Conservation (phyloP, 495 filamentous ascomycete genomes). For the Podospora appendiculata region DNA sequence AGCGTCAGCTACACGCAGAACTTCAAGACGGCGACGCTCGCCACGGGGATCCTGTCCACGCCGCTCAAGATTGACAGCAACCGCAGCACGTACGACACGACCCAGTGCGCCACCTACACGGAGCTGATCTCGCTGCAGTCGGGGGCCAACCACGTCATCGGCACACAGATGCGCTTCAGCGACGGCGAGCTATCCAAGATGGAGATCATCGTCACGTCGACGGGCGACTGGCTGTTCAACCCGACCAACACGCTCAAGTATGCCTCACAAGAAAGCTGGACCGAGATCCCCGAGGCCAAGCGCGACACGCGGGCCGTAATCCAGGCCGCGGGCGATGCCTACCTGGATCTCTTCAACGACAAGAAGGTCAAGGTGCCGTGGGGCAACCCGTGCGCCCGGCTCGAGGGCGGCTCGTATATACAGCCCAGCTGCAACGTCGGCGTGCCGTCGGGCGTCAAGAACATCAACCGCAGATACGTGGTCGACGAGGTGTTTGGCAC, state of each 20-base stretch:
- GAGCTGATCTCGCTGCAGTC: slow-evolving; percentile 38
- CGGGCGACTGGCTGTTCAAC: slow-evolving; percentile 43
- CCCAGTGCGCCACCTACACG: slow-evolving; percentile 39
- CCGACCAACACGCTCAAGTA: slow-evolving; percentile 37
- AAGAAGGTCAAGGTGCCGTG: slow-evolving; percentile 34
- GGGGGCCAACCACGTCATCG: slow-evolving; percentile 40
- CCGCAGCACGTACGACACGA: slow-evolving; percentile 40
- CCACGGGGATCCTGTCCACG: slow-evolving; percentile 31
- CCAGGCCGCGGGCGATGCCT: slow-evolving; percentile 39
- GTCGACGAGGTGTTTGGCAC: slow-evolving; percentile 30
- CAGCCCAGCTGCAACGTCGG: slow-evolving; percentile 30
- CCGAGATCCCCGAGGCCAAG: slow-evolving; percentile 32
- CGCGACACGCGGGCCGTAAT: slow-evolving; percentile 30
- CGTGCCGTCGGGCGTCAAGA: slow-evolving; percentile 26
- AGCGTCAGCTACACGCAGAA: slow-evolving; percentile 27
- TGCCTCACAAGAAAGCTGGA: slow-evolving; percentile 34
- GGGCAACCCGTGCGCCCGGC: slow-evolving; percentile 37
- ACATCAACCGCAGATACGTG: slow-evolving; percentile 33
- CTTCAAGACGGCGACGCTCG: slow-evolving; percentile 30
- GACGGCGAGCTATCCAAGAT: slow-evolving; percentile 24
- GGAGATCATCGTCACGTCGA: slow-evolving; percentile 37
- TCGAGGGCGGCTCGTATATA: slow-evolving; percentile 40
- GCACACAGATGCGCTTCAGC: slow-evolving; percentile 32
- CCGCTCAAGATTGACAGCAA: slow-evolving; percentile 40
- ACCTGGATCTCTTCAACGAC: slow-evolving; percentile 35